These are phyloP conservation scores for Cajanus cajan DNA, from an alignment of 306 rosid species.

Conservation along the genomic window DNA sequence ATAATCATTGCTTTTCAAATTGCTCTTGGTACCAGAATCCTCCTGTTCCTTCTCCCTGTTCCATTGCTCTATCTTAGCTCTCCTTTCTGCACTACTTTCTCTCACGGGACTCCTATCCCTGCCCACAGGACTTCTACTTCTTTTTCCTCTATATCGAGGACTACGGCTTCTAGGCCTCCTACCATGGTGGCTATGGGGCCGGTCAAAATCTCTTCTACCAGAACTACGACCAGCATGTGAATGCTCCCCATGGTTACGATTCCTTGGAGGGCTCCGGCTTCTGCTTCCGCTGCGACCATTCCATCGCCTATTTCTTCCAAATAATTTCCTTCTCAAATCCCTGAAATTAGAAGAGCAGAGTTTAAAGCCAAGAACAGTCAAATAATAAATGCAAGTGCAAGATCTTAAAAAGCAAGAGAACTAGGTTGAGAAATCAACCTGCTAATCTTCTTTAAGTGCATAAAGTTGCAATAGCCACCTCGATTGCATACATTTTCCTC, in stretches of 20 bases:
- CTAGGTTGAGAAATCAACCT: constrained; percentile 44
- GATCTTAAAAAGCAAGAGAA: background rate
- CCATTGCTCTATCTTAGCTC: constrained; percentile 98
- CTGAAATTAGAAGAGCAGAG: constrained; percentile 36
- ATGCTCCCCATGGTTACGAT: constrained; percentile 72
- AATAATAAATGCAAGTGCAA: background rate
- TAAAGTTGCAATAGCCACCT: constrained; percentile 98
- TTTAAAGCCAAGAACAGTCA: background rate
- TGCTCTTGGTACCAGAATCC: constrained; percentile 45
- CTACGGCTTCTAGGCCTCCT: constrained; percentile 92
- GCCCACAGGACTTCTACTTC: constrained; percentile 85
- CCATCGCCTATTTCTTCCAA: constrained; percentile 81
- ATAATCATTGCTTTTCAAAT: constrained; percentile 39
- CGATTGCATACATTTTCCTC: constrained; percentile 98
- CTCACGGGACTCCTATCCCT: constrained; percentile 73
- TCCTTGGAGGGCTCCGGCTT: constrained; percentile 86
- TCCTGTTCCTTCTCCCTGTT: constrained; percentile 75
- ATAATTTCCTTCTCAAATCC: constrained; percentile 82
- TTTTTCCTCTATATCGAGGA: constrained; percentile 66
- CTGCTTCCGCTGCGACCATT: constrained; percentile 70
- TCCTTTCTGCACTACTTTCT: constrained; percentile 91
- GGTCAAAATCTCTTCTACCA: constrained; percentile 76
- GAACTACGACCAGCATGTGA: constrained; percentile 62
- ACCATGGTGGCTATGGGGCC: constrained; percentile 64
- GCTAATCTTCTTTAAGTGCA: constrained; percentile 97